phyloP scores from a whole-genome alignment of 2,329 filamentous ascomycete genomes.

The Pseudomassariella vexata region DNA sequence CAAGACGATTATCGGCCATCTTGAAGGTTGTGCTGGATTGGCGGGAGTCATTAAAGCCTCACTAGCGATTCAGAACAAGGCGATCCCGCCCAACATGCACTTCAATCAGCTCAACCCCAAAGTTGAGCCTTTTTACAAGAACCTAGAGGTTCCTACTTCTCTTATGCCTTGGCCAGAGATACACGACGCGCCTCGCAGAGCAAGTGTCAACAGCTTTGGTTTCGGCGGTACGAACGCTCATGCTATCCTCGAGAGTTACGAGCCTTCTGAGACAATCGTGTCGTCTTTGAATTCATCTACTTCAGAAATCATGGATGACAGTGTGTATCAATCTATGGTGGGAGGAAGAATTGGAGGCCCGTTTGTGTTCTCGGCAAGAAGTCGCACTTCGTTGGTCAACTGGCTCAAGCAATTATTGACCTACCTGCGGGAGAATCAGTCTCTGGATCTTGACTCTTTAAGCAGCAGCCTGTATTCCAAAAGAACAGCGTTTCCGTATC shows the following conservation, averaged over 20 bases:
- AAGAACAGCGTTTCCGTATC: too few relatives aligned
- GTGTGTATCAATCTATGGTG: too few relatives aligned
- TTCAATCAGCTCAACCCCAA: conserved; percentile 20
- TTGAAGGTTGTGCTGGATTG: conserved; percentile 15
- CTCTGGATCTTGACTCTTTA: too few relatives aligned
- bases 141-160: not conserved
- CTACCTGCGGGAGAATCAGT: too few relatives aligned
- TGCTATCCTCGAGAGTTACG: conserved; percentile 11
- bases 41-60: conserved; percentile 15
- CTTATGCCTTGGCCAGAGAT: conserved; percentile 4
- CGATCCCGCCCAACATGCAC: conserved; percentile 21
- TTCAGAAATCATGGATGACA: too few relatives aligned
- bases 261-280: too few relatives aligned
- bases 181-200: not conserved
- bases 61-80: conserved; percentile 8
- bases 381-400: too few relatives aligned
- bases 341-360: too few relatives aligned
- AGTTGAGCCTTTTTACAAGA: conserved; percentile 3
- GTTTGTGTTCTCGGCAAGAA: conserved; percentile 1
- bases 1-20: conserved; percentile 14
- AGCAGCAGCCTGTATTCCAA: too few relatives aligned
- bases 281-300: too few relatives aligned
- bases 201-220: conserved; percentile 7
- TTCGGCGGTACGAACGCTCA: conserved; percentile 13
- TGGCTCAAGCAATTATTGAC: too few relatives aligned